phyloP scores from a whole-genome alignment of 371 early-diverging fungal genomes.

The Cokeromyces recurvatus region DNA sequence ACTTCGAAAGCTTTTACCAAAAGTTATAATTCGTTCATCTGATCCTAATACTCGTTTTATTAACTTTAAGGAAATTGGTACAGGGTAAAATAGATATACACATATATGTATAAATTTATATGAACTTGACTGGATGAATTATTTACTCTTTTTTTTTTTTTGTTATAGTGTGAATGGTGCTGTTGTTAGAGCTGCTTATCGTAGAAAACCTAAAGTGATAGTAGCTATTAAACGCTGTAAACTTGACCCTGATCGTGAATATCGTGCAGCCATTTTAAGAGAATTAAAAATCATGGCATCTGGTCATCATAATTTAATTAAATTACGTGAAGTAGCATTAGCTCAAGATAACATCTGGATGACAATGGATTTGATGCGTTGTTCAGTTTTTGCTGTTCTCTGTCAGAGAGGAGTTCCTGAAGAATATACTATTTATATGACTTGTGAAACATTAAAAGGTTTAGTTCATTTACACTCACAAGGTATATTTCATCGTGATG shows the following conservation, averaged over 20 bases:
- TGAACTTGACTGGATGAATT: neutral
- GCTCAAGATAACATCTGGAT: slow-evolving; percentile 43
- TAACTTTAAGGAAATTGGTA: slow-evolving; percentile 39
- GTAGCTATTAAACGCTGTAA: slow-evolving; percentile 47
- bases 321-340: slow-evolving; percentile 34
- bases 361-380: slow-evolving; percentile 43
- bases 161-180: slow-evolving; percentile 43
- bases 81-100: slow-evolving; percentile 21
- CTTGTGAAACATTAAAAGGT: slow-evolving; percentile 37
- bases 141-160: too few relatives aligned
- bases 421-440: slow-evolving; percentile 35
- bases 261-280: slow-evolving; percentile 39
- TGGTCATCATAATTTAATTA: slow-evolving; percentile 39
- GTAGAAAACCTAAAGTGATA: slow-evolving; percentile 23
- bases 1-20: slow-evolving; percentile 29
- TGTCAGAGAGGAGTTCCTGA: slow-evolving; percentile 43
- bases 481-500: slow-evolving; percentile 46
- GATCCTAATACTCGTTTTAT: slow-evolving; percentile 34
- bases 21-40: slow-evolving; percentile 25
- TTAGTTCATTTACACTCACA: slow-evolving; percentile 35
- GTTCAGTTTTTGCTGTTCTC: slow-evolving; percentile 43
- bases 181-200: slow-evolving; percentile 32
- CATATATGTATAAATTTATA: too few relatives aligned
- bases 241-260: slow-evolving; percentile 41
- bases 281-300: slow-evolving; percentile 45